Conservation (phyloP, 306 rosid genomes). For the Quercus rubra region DNA sequence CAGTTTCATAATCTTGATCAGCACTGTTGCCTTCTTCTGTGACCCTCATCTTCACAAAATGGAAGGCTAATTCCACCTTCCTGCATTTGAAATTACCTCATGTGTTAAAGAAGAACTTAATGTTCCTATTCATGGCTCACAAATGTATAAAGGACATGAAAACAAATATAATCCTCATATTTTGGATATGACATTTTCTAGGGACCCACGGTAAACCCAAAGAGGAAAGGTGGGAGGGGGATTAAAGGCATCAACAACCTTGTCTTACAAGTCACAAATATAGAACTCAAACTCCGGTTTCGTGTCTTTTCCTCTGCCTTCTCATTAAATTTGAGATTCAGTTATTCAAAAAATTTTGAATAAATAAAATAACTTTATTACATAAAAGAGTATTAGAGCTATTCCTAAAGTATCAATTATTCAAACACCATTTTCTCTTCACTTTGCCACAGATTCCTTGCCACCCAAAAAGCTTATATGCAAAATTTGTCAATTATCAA, state of each 20-base stretch:
- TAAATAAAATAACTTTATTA: not conserved
- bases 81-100: conserved; percentile 51
- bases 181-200: not conserved
- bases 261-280: not conserved
- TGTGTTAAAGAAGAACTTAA: conserved; percentile 3
- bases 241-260: too few species aligned
- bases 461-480: too few species aligned
- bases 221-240: too few species aligned
- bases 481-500: too few species aligned
- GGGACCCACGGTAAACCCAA: not conserved
- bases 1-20: conserved; percentile 45
- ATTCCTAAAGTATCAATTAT: not conserved
- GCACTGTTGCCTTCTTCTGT: conserved; percentile 21
- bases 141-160: not conserved
- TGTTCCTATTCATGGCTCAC: not conserved
- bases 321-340: not conserved
- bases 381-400: not conserved
- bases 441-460: too few species aligned
- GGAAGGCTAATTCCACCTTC: conserved; percentile 62
- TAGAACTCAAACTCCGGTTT: not conserved
- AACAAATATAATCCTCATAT: not conserved
- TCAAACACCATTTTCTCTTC: not conserved
- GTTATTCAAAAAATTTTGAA: not conserved
- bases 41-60: conserved; percentile 47
- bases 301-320: not conserved